Evolutionary conservation across 306 rosid species (phyloP), one percentile per base, ranked within the genome.

Genomic region (Fragaria nilgerrensis): DNA sequence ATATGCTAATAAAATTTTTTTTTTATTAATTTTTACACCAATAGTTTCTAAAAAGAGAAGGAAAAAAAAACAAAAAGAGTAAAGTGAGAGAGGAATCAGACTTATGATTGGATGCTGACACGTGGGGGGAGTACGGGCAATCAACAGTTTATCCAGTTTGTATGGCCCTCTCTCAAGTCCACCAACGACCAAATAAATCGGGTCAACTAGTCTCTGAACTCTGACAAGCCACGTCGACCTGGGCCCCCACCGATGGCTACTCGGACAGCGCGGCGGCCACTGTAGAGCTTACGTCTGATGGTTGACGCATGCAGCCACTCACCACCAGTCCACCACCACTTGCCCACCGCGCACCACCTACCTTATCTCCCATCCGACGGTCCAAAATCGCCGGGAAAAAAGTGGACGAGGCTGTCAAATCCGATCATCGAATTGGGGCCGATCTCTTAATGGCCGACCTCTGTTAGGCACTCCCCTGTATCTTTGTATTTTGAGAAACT

Each of bases 341-440:
- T 29, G n/a, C n/a, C 68, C 8, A 15, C 41, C 41, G 36, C 65
- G 74, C n/a, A 37, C 59, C 12, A 2, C 68, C 55, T 45, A 68
- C 67, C 82, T 76, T 76, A 79, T 85, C 83, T 17, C 41, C 10
- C 67, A 77, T 73, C 81, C 2, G 59, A 65, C 75, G 75, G 79
- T 2, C 37, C 77, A 64, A 49, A 73, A 68, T 27, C 61, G 4
- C 10, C 11, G 22, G 19, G 16, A 44, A 22, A 41, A 41, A 6
- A 3, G 34, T 61, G 9, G 22, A 44, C 58, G 61, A 20, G 2
- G 59, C 3, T 11, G 66, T 0, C 76, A 41, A 3, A 5, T 17
- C 27, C 29, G 49, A 62, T 29, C 27, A 32, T 1, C 14, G 1
- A 45, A 17, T 20, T 19, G 25, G 58, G 25, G 43, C 43, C 45